Evolutionary conservation across 495 filamentous ascomycete genomes (phyloP).

Genomic region (Corynascus novoguineensis): DNA sequence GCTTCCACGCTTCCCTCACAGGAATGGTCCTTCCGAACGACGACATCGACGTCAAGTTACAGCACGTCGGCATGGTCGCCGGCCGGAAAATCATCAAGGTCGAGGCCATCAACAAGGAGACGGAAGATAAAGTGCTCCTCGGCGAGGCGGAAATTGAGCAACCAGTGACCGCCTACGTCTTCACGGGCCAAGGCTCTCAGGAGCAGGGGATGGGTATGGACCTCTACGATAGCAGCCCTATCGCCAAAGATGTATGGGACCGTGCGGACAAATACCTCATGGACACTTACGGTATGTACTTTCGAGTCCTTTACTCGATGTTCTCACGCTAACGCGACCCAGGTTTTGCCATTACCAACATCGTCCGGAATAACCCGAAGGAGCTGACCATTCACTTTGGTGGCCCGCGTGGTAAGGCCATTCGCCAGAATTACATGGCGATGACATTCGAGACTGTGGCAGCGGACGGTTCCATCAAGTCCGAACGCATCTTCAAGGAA

Average conservation of each 20-base stretch:
- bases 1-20: constrained; percentile 89
- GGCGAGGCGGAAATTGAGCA: constrained; percentile 98
- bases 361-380: constrained; percentile 99
- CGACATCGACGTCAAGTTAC: constrained; percentile 83
- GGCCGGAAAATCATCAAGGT: constrained; percentile 99
- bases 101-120: constrained; percentile 86
- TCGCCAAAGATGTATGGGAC: constrained; percentile 97
- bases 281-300: constrained; percentile 84
- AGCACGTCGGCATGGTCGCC: constrained; percentile 95
- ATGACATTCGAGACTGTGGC: constrained; percentile 99
- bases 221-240: constrained; percentile 83
- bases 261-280: constrained; percentile 95
- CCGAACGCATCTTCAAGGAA: constrained; percentile 99
- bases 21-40: constrained; percentile 98
- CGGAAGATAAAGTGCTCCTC: constrained; percentile 88
- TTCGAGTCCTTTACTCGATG: neutral
- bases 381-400: constrained; percentile 98
- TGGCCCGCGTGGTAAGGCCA: constrained; percentile 91
- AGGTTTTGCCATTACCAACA: constrained; percentile 95
- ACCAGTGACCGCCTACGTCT: constrained; percentile 94
- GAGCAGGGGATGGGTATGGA: constrained; percentile 99
- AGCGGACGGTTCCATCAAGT: constrained; percentile 85
- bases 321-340: constrained; percentile 36
- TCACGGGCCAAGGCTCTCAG: constrained; percentile 96
- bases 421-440: constrained; percentile 97